phyloP scores from a whole-genome alignment of 768 basidiomycete species.

The Amanita polypyramis region DNA sequence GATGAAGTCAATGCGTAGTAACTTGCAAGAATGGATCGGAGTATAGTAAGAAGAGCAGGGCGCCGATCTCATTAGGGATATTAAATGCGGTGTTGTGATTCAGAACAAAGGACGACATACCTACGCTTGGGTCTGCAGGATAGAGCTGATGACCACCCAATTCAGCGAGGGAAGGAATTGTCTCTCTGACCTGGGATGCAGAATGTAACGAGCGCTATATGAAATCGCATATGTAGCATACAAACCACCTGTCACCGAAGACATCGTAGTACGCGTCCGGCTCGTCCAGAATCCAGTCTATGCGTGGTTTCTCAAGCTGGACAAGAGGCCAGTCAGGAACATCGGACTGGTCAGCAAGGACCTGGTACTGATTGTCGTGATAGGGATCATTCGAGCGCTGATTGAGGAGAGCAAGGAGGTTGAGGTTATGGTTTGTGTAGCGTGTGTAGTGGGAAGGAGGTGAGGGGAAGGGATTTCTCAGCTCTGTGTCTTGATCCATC shows the following conservation, averaged over 20 bases:
- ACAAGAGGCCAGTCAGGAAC: slow-evolving; percentile 69
- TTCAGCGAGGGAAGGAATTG: slow-evolving; percentile 72
- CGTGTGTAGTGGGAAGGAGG: slow-evolving; percentile 78
- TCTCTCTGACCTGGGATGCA: slow-evolving; percentile 61
- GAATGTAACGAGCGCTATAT: slow-evolving; percentile 6
- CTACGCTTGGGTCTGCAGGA: slow-evolving; percentile 57
- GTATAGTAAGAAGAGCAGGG: slow-evolving; percentile 58
- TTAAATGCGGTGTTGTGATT: not conserved
- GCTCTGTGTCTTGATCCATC: slow-evolving; percentile 67
- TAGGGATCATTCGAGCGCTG: slow-evolving; percentile 38
- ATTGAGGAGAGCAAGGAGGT: slow-evolving; percentile 50
- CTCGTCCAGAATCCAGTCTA: slow-evolving; percentile 87
- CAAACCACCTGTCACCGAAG: slow-evolving; percentile 88
- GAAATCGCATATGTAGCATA: slow-evolving; percentile 28
- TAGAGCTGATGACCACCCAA: slow-evolving; percentile 75
- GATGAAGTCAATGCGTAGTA: slow-evolving; percentile 68
- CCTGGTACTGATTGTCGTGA: slow-evolving; percentile 44
- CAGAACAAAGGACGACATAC: slow-evolving; percentile 21
- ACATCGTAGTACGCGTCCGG: slow-evolving; percentile 62
- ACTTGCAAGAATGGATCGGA: slow-evolving; percentile 70
- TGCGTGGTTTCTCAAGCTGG: slow-evolving; percentile 76
- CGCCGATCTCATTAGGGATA: slow-evolving; percentile 48
- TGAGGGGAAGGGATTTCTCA: slow-evolving; percentile 83
- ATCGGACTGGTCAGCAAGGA: slow-evolving; percentile 60
- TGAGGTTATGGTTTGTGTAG: slow-evolving; percentile 67